Conservation (phyloP, 306 rosid genomes). For the Castanopsis chinensis region DNA sequence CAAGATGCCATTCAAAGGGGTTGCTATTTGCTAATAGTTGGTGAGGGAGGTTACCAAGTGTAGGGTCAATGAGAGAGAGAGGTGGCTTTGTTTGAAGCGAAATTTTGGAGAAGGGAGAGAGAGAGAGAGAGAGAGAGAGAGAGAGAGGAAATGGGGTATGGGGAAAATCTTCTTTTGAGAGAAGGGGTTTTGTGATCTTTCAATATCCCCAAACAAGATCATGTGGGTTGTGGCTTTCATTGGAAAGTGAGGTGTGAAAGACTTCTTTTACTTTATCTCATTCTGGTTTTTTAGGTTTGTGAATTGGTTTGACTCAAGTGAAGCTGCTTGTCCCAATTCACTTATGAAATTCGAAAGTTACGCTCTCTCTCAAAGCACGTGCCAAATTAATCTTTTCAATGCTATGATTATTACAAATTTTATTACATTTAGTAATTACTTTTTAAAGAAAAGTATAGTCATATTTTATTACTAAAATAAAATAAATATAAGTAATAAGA, state of each 20-base stretch:
- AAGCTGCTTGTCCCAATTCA: constrained; percentile 33
- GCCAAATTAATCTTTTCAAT: too few species aligned
- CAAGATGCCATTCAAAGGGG: neutral
- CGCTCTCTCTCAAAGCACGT: too few species aligned
- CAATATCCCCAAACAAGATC: constrained; percentile 68
- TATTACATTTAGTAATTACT: too few species aligned
- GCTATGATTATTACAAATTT: too few species aligned
- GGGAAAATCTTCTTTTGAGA: constrained; percentile 39
- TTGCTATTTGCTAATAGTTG: constrained; percentile 17
- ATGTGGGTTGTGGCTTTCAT: constrained; percentile 68
- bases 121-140: neutral
- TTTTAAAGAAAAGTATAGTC: too few species aligned
- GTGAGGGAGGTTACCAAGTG: constrained; percentile 28
- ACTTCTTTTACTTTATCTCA: constrained; percentile 27
- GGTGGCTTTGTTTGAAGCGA: constrained; percentile 25
- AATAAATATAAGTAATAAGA: too few species aligned
- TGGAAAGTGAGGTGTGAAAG: constrained; percentile 53
- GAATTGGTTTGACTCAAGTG: constrained; percentile 40
- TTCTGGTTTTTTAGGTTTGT: constrained; percentile 24
- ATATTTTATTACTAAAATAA: too few species aligned
- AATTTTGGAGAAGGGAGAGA: constrained; percentile 1
- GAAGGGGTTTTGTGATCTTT: constrained; percentile 41
- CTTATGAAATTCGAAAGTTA: neutral
- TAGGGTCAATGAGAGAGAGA: constrained; percentile 28
- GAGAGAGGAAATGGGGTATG: constrained; percentile 1